These are phyloP conservation scores for Tillandsia fasciculata DNA, from an alignment of 176 grass and related monocot species.

Conservation along the genomic window DNA sequence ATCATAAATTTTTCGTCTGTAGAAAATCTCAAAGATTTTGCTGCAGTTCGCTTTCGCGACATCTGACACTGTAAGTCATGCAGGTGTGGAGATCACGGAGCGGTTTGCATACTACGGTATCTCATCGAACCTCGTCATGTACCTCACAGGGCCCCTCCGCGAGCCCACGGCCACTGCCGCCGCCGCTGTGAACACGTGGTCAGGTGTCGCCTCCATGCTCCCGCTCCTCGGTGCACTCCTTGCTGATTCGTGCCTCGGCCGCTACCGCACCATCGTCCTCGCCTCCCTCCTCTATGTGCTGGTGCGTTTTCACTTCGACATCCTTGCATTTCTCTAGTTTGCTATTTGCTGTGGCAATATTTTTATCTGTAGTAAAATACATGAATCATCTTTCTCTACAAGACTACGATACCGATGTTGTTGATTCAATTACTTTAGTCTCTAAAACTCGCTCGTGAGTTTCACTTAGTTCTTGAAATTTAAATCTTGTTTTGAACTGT, in stretches of 20 bases:
- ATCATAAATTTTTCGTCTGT: not conserved
- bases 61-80: not conserved
- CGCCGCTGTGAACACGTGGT: constrained; percentile 14
- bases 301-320: not conserved
- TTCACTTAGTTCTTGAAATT: no score
- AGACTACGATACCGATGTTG: no score
- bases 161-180: constrained; percentile 19
- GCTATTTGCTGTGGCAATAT: no score
- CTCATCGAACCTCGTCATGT: constrained; percentile 18
- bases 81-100: constrained; percentile 31
- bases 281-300: constrained; percentile 14
- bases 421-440: no score
- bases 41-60: not conserved
- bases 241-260: constrained; percentile 19
- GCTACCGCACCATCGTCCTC: constrained; percentile 17
- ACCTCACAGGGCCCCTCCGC: constrained; percentile 19
- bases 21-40: not conserved
- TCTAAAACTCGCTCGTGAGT: no score
- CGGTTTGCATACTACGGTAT: constrained; percentile 11
- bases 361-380: no score
- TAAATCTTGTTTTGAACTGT: no score
- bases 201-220: constrained; percentile 12
- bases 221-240: constrained; percentile 16
- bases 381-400: no score
- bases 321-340: not conserved